Percentiles rank a stretch among this genome's conserved stretches.
These are phyloP conservation scores for Paragyromitra xinjiangensis DNA, from an alignment of 495 filamentous ascomycete species.

Conservation along the genomic window DNA sequence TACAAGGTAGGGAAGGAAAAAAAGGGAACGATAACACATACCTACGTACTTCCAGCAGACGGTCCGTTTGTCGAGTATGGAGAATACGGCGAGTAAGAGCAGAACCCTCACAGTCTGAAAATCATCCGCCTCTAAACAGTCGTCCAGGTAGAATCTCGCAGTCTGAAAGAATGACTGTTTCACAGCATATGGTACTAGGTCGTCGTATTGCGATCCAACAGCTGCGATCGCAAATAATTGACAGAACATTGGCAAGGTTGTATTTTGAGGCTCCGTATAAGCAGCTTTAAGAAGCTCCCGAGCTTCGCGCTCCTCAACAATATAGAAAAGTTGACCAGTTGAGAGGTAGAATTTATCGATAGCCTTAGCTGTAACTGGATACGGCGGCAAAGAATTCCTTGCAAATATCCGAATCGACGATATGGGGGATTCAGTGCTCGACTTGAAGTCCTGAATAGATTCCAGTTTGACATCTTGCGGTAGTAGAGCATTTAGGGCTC, in stretches of 20 bases:
- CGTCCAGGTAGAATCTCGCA: conserved; percentile 42
- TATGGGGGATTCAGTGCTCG: conserved; percentile 41
- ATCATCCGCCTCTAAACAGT: conserved; percentile 44
- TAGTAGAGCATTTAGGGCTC: conserved; percentile 45
- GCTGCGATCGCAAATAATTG: conserved; percentile 45
- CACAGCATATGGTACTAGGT: conserved; percentile 34
- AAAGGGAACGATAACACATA: conserved; percentile 24
- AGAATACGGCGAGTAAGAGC: conserved; percentile 41
- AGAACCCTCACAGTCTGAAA: conserved; percentile 44
- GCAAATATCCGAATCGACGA: conserved; percentile 43
- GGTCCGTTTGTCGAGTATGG: conserved; percentile 45
- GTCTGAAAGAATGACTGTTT: conserved; percentile 47
- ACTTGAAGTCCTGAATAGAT: conserved; percentile 45
- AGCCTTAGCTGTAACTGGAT: conserved; percentile 42
- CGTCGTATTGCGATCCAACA: conserved; percentile 46
- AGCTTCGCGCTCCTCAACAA: conserved; percentile 40
- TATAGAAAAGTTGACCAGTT: conserved; percentile 43
- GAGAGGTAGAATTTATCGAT: conserved; percentile 47
- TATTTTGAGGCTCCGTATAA: conserved; percentile 41
- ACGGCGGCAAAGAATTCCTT: conserved; percentile 37
- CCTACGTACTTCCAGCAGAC: conserved; percentile 48
- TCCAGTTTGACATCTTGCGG: conserved; percentile 43
- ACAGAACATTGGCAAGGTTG: conserved; percentile 45
- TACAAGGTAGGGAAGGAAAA: conserved; percentile 15
- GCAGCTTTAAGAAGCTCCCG: conserved; percentile 38